Evolutionary conservation across 768 basidiomycete genomes (phyloP), one percentile per base, ranked within the genome.

Genomic region (Lenzites betulinus): DNA sequence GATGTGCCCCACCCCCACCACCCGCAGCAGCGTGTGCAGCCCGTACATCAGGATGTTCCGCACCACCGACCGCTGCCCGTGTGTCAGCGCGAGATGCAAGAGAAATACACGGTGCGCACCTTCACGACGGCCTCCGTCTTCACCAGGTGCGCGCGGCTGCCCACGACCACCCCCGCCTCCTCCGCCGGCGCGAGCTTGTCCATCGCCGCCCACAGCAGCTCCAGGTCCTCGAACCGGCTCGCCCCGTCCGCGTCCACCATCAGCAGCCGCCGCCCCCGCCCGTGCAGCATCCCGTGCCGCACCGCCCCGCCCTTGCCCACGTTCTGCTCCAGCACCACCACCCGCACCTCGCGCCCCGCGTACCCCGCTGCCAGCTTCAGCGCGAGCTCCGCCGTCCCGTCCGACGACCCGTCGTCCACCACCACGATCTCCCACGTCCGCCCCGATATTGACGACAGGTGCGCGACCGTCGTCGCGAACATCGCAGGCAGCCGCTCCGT

Each of bases 231-330:
- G 67, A 98, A 95, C 48, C 86, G 81, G 61, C 93, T 95, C 35
- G 95, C 95, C 4, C 91, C 95, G 66, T 98, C 95, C 8, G 95
- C 95, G 69, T 98, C 95, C 43, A 89, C 95, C 85, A 97, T 94
- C 53, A 98, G 76, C 46, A 97, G 76, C 11, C 92, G 77, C 64
- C 79, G 75, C 7, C 95, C 95, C 3, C 92, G 81, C 8, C 86
- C 82, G 68, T 89, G 86, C 64, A 95, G 72, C 84, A 95, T 92
- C 36, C 95, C 95, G 74, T 97, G 95, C 35, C 90, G 80, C 23
- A 97, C 94, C 0, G 94, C 92, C 3, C 94, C 95, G 20, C 95
- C 95, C 70, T 98, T 98, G 1, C 95, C 95, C 18, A 89, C 75
- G 69, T 98, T 98, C 67, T 80, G 78, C 70, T 85, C 85, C 59